phyloP scores from a whole-genome alignment of 768 basidiomycete genomes.

The Gymnopilus dilepis region DNA sequence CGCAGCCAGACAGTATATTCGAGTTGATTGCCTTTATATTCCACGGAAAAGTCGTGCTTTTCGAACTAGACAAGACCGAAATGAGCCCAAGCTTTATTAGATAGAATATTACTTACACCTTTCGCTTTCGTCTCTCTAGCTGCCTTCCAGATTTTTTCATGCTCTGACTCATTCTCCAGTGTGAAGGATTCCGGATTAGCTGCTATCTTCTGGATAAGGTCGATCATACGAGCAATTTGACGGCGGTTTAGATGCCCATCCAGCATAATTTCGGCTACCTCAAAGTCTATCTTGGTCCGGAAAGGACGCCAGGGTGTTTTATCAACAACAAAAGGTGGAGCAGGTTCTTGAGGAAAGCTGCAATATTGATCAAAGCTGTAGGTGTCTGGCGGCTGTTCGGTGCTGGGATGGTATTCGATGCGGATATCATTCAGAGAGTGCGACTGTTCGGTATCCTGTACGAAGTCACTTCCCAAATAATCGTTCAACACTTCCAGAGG shows the following conservation, averaged over 20 bases:
- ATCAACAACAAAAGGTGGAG: neutral
- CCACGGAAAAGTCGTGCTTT: neutral
- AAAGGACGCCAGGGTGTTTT: slow-evolving; percentile 24
- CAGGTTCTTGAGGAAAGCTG: neutral
- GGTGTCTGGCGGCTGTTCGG: neutral
- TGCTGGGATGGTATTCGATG: slow-evolving; percentile 11
- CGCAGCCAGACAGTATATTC: slow-evolving; percentile 9
- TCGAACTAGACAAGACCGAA: slow-evolving; percentile 21
- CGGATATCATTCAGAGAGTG: slow-evolving; percentile 19
- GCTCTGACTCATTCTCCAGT: slow-evolving; percentile 20
- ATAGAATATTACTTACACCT: slow-evolving; percentile 11
- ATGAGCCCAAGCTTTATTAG: slow-evolving; percentile 9
- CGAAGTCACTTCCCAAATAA: no score
- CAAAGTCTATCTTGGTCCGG: slow-evolving; percentile 20
- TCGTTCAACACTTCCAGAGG: no score
- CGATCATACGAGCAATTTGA: slow-evolving; percentile 15
- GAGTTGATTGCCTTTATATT: slow-evolving; percentile 10
- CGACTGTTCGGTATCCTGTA: no score
- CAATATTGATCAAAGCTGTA: slow-evolving; percentile 6
- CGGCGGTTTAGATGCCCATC: slow-evolving; percentile 19
- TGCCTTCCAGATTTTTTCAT: slow-evolving; percentile 25
- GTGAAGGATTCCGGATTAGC: slow-evolving; percentile 13
- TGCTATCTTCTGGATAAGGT: slow-evolving; percentile 6
- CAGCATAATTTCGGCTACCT: slow-evolving; percentile 27
- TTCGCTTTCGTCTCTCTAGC: slow-evolving; percentile 14